phyloP scores from a whole-genome alignment of 805 yeast genomes.

The Huiozyma naganishii region DNA sequence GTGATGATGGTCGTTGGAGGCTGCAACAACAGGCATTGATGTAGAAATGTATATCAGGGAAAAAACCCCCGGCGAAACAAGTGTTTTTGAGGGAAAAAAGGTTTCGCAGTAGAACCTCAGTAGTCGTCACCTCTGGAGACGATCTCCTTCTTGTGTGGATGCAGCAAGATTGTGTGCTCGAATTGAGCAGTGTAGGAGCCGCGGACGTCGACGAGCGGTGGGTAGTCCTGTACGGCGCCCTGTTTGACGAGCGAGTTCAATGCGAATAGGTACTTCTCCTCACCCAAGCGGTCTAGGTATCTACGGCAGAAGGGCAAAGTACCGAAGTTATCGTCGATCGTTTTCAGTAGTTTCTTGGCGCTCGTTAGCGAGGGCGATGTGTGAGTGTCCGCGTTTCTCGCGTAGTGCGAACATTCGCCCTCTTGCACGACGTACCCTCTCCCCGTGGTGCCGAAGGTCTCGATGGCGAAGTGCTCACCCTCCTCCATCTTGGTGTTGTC shows the following conservation, averaged over 20 bases:
- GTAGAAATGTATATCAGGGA: too few relatives aligned
- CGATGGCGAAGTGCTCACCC: constrained; percentile 96
- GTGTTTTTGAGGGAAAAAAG: too few relatives aligned
- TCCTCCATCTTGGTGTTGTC: constrained; percentile 98
- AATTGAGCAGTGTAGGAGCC: constrained; percentile 94
- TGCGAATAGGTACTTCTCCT: constrained; percentile 82
- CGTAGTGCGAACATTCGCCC: constrained; percentile 95
- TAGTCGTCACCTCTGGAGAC: constrained; percentile 93
- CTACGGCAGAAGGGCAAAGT: constrained; percentile 95
- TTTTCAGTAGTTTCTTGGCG: constrained; percentile 57
- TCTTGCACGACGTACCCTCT: constrained; percentile 74
- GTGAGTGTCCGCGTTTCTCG: constrained; percentile 41
- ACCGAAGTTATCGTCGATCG: constrained; percentile 77
- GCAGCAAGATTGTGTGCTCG: constrained; percentile 87
- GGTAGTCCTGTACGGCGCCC: constrained; percentile 87
- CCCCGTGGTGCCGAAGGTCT: constrained; percentile 96
- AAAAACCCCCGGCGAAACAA: too few relatives aligned
- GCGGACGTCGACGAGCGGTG: constrained; percentile 74
- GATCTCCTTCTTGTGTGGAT: constrained; percentile 87
- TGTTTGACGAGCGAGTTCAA: constrained; percentile 73
- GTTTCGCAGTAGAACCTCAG: constrained; percentile 18
- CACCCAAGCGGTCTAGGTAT: constrained; percentile 83
- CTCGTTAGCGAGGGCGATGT: constrained; percentile 39
- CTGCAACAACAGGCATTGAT: too few relatives aligned
- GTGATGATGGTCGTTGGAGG: too few relatives aligned